Base-by-base conservation (phyloP, 208 protist genomes). In the Leishmania mexicana region DNA sequence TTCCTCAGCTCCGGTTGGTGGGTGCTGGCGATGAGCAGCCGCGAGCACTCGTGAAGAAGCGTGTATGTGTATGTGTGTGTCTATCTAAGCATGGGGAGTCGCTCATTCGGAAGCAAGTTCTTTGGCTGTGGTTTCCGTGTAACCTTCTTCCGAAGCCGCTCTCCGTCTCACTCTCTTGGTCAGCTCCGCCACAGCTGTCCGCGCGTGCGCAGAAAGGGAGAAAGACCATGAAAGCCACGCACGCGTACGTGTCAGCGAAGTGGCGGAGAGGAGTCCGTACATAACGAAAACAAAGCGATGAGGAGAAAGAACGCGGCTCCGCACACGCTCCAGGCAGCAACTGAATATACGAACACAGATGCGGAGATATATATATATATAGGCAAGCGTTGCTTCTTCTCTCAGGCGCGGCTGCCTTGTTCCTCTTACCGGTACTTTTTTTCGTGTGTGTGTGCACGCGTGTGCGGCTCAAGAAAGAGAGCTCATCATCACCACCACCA, bases 381-480 rank as follows among this genome's bases (percentile, higher is more conserved):
- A 47, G 31, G 47, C 11, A 54, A 38, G 67, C 67, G 24, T n/a
- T 49, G 35, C 67, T 72, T 31, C 67, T 31, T 49, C 70, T 49
- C 28, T 38, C 24, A 40, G 24, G 40, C 49, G 38, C 24, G 35
- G 40, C 24, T 49, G 19, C 38, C 11, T n/a, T 72, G 40, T 38
- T 21, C 24, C 70, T 31, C 5, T 38, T 24, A 17, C 1, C 24
- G 6, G 54, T 31, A 13, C 38, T n/a, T 19, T 24, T 42, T 72
- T 4, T 47, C n/a, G 2, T n/a, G 13, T 11, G 65, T 7, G 31
- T 15, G 19, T 24, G 40, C 3, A 24, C 2, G n/a, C 40, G 10
- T 68, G 64, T 40, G 31, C 31, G 67, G 58, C 1, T 45, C 5
- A 78, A 78, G 74, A 74, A 21, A 81, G 24, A 65, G 31, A 57